Evolutionary conservation across 768 basidiomycete species (phyloP), one percentile per base, ranked within the genome.

Genomic region (Pleurotus citrinopileatus): DNA sequence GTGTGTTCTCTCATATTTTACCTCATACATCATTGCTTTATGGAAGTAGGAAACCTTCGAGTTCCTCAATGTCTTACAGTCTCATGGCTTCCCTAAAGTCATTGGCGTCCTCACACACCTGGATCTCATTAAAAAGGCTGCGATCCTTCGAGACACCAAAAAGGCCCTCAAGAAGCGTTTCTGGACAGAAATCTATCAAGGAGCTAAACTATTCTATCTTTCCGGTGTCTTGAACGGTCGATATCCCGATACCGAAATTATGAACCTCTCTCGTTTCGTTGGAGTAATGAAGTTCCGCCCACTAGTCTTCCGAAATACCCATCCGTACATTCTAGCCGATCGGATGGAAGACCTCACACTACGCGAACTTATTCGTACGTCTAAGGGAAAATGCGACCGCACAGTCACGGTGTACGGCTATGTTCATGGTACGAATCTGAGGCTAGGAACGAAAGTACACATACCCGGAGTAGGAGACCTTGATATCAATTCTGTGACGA

Each of bases 111-210:
- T 99, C 43, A 89, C 94, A 43, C 97, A 99, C 70, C 85, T 98
- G 37, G 97, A 98, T 70, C 87, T 99, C 59, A 90, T 99, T 60
- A 97, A 97, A 77, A 95, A 94, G 65, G 80, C 88, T 4, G 78
- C 89, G 0, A 86, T 86, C 3, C 84, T 98, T 36, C 89, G 87
- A 54, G 83, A 84, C 46, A 94, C 93, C 51, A 99, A 98, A 74
- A 97, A 97, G 64, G 73, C 86, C 0, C 82, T 99, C 34, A 99
- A 99, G 72, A 97, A 93, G 65, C 91, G 97, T 8, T 99, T 99
- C 74, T 99, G 97, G 97, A 93, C 95, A 0, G 97, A 99, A 70
- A 98, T 99, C 10, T 98, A 98, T 68, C 91, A 94, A 63, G 97
- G 97, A 46, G 96, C 97, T 26, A 99, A 99, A 68, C 84, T 99